Evolutionary conservation across 2,329 filamentous ascomycete genomes (phyloP), one percentile per base, ranked within the genome.

Genomic region (Hypoxylon rubiginosum): DNA sequence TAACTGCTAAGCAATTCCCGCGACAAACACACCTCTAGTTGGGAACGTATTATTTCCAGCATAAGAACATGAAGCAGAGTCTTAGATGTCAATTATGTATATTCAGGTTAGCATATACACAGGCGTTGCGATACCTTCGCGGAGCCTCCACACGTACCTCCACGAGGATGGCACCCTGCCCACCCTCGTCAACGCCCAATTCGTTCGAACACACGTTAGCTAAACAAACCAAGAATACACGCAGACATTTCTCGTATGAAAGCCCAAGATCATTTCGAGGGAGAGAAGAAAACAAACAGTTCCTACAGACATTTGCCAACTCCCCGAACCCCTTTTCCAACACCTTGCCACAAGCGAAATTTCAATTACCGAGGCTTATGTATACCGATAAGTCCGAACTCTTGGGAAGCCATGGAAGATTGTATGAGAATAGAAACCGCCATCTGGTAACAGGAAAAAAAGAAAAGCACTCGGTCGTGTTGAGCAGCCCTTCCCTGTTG

Each of bases 11-110:
- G 60, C 32, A 66, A 68, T 69, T 63, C 60, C 13, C 41, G 62
- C 50, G 66, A 55, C 58, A 51, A 66, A 64, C 67, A 65, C 48
- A 19, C 32, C 52, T 49, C 45, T 21, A 56, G 26, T 50, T 34
- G 41, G 17, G 55, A 32, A 50, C 61, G 32, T 51, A 57, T 48
- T 51, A 41, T 43, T 21, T 65, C 45, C 10, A 17, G 30, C 13
- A 51, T 26, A 39, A 59, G 59, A 19, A 49, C 43, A 54, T 32
- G n/a, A 32, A 58, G 19, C 43, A 28, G 43, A 24, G 21, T 9
- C 21, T 48, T 48, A 26, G 3, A 24, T 48, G 26, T 3, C 24
- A 26, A 15, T n/a, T n/a, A n/a, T n/a, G n/a, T 48, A 49, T 49
- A 49, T 2, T 62, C 24, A 32, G 36, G 21, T 48, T 48, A 30